phyloP scores from a whole-genome alignment of 2,329 filamentous ascomycete species.

The Clarireedia monteithiana region DNA sequence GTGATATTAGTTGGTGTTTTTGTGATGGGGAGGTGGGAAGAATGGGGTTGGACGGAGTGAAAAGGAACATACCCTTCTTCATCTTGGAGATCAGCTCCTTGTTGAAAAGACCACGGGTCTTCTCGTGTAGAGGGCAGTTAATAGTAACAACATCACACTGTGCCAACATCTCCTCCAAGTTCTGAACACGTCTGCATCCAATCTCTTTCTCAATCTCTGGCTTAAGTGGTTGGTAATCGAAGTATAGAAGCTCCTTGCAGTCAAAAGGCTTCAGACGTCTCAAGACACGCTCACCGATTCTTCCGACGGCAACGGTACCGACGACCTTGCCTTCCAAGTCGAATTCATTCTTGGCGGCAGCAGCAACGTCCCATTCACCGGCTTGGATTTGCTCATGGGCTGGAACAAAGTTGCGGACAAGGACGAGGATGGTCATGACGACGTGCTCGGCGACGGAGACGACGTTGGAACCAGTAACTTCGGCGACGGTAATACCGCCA shows the following conservation, averaged over 20 bases:
- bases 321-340: slow-evolving; percentile 97
- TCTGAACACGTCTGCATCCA: slow-evolving; percentile 81
- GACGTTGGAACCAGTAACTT: slow-evolving; percentile 97
- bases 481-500: slow-evolving; percentile 91
- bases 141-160: slow-evolving; percentile 98
- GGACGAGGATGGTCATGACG: slow-evolving; percentile 93
- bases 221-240: slow-evolving; percentile 92
- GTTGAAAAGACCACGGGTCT: slow-evolving; percentile 94
- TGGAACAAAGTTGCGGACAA: slow-evolving; percentile 97
- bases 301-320: slow-evolving; percentile 92
- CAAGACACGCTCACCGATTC: slow-evolving; percentile 96
- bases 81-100: slow-evolving; percentile 98
- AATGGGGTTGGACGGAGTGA: slow-evolving; percentile 56
- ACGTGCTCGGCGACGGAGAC: slow-evolving; percentile 99
- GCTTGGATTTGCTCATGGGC: slow-evolving; percentile 86
- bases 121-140: slow-evolving; percentile 99
- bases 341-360: slow-evolving; percentile 95
- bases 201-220: slow-evolving; percentile 90
- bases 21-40: not conserved
- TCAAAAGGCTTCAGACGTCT: slow-evolving; percentile 94
- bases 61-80: slow-evolving; percentile 80
- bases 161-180: slow-evolving; percentile 83
- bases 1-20: not conserved
- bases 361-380: slow-evolving; percentile 94
- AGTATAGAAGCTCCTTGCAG: slow-evolving; percentile 99